These are phyloP conservation scores for Tulasnella sp. DNA, from an alignment of 768 basidiomycete genomes.

Conservation along the genomic window DNA sequence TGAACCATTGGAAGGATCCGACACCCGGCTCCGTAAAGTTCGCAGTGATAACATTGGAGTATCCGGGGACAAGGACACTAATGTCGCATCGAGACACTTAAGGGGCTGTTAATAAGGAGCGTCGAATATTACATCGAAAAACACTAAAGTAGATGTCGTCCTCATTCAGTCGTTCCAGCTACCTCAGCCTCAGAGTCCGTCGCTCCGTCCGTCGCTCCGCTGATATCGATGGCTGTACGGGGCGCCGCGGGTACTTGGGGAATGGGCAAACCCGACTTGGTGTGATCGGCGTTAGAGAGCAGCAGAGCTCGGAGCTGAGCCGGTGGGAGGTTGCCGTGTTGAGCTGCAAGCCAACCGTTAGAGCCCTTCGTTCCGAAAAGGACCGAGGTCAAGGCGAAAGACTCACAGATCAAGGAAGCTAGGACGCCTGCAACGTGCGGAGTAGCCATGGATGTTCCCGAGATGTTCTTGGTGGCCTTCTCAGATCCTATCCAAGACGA, in stretches of 20 bases:
- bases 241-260: background rate
- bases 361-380: background rate
- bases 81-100: too few relatives aligned
- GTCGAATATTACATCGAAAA: too few relatives aligned
- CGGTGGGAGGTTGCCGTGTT: conserved; percentile 18
- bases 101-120: too few relatives aligned
- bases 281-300: background rate
- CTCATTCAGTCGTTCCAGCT: background rate
- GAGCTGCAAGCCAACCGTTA: background rate
- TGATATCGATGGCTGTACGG: background rate
- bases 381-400: background rate
- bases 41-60: too few relatives aligned
- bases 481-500: conserved; percentile 32
- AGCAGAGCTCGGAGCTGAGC: background rate
- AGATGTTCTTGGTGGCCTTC: conserved; percentile 26
- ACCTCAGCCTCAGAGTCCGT: background rate
- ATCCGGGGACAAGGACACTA: too few relatives aligned
- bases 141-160: background rate
- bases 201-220: background rate
- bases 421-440: conserved; percentile 31
- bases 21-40: too few relatives aligned
- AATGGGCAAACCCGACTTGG: background rate
- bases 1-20: too few relatives aligned
- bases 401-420: conserved; percentile 20
- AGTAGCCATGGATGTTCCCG: conserved; percentile 36